Evolutionary conservation across 2,329 filamentous ascomycete species (phyloP).

Genomic region (Chaetomium sp.): DNA sequence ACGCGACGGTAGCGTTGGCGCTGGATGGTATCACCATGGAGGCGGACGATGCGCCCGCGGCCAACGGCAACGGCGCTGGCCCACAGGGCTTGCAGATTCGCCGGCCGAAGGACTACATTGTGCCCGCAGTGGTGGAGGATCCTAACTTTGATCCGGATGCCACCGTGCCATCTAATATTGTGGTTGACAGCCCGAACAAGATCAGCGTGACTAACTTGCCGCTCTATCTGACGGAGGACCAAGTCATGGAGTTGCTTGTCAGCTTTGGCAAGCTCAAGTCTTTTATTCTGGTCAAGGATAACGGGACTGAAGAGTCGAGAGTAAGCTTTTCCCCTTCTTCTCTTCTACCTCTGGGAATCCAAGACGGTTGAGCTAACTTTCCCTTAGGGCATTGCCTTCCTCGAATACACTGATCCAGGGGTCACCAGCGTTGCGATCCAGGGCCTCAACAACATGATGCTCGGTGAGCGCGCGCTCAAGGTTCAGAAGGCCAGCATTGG

Average conservation of each 20-base stretch:
- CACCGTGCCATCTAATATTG: slow-evolving; percentile 69
- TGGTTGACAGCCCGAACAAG: slow-evolving; percentile 92
- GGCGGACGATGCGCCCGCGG: slow-evolving; percentile 54
- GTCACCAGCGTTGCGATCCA: slow-evolving; percentile 82
- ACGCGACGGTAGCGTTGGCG: slow-evolving; percentile 86
- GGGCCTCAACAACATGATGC: slow-evolving; percentile 85
- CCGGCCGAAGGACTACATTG: slow-evolving; percentile 94
- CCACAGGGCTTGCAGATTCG: slow-evolving; percentile 64
- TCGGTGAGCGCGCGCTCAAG: slow-evolving; percentile 79
- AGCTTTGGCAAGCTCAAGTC: slow-evolving; percentile 91
- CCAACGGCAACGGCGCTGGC: slow-evolving; percentile 45
- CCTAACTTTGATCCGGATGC: slow-evolving; percentile 57
- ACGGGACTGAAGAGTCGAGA: slow-evolving; percentile 74
- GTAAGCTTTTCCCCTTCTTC: slow-evolving; percentile 47
- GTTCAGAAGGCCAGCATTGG: slow-evolving; percentile 88
- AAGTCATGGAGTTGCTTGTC: slow-evolving; percentile 81
- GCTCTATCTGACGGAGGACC: slow-evolving; percentile 78
- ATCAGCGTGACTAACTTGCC: slow-evolving; percentile 89
- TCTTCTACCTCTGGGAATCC: background rate
- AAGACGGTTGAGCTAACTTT: slow-evolving; percentile 24
- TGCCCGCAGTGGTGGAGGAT: slow-evolving; percentile 71
- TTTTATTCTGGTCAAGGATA: slow-evolving; percentile 85
- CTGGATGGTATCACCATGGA: slow-evolving; percentile 88
- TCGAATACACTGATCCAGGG: slow-evolving; percentile 76
- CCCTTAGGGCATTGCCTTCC: slow-evolving; percentile 83